A percentile compares a stretch with the other conserved stretches of the same genome.
phyloP scores from a whole-genome alignment of 2,329 filamentous ascomycete species.

The Phoma sp. region DNA sequence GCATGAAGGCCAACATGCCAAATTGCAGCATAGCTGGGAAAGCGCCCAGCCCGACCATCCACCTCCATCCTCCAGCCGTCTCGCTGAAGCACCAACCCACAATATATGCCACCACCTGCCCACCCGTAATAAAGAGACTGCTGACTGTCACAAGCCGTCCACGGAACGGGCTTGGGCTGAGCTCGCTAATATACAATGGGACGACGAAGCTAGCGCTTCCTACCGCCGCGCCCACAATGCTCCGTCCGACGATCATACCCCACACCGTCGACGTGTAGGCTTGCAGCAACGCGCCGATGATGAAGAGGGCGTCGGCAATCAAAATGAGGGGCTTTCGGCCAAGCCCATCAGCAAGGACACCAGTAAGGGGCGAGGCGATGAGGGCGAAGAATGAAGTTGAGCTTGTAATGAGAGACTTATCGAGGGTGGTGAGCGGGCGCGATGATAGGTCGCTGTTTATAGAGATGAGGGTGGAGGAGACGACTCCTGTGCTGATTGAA shows the following conservation, averaged over 20 bases:
- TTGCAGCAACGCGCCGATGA: constrained; percentile 70
- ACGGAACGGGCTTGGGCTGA: constrained; percentile 76
- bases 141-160: constrained; percentile 83
- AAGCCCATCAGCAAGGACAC: constrained; percentile 69
- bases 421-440: constrained; percentile 57
- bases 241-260: constrained; percentile 70
- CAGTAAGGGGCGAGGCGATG: constrained; percentile 61
- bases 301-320: constrained; percentile 66
- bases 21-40: constrained; percentile 76
- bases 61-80: constrained; percentile 73
- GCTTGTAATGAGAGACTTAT: constrained; percentile 65
- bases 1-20: constrained; percentile 72
- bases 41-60: constrained; percentile 88
- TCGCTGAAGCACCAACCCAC: constrained; percentile 75
- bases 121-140: constrained; percentile 81
- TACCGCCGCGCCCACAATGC: constrained; percentile 73
- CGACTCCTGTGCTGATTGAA: constrained; percentile 60
- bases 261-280: constrained; percentile 63
- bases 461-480: constrained; percentile 65
- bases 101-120: constrained; percentile 87
- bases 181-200: constrained; percentile 79
- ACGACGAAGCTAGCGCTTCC: constrained; percentile 81
- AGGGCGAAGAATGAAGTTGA: constrained; percentile 64
- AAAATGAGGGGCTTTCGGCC: constrained; percentile 86
- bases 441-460: constrained; percentile 57